Percentiles rank a stretch among this genome's conserved stretches.
These are phyloP conservation scores for Rheum nobile DNA, from an alignment of 148 eudicot genomes.

Conservation along the genomic window DNA sequence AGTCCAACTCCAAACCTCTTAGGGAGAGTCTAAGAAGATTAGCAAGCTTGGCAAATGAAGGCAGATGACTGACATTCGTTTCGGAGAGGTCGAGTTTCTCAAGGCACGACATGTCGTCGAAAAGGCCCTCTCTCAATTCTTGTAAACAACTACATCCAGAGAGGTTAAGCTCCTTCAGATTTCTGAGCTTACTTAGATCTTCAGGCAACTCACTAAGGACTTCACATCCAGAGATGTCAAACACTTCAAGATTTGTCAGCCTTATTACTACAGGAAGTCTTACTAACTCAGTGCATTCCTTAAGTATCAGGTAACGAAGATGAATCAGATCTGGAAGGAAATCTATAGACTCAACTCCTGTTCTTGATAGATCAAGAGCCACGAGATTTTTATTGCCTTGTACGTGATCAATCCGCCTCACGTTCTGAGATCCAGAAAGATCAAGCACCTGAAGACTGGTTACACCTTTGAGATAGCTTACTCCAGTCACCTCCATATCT, in stretches of 20 bases:
- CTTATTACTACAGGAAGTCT: background rate
- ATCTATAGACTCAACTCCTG: background rate
- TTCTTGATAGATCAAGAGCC: background rate
- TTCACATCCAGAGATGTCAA: background rate
- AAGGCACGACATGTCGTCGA: background rate
- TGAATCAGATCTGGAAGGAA: background rate
- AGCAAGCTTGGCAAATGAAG: background rate
- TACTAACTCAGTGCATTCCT: background rate
- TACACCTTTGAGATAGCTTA: background rate
- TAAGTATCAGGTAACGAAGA: background rate
- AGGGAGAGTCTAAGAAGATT: background rate
- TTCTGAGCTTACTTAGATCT: background rate
- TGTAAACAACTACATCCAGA: background rate
- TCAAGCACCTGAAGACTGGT: conserved; percentile 2
- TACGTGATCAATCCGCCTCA: conserved; percentile 1
- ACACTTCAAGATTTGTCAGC: conserved; percentile 3
- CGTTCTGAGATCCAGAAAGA: background rate
- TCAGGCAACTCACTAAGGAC: background rate
- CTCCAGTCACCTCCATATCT: background rate
- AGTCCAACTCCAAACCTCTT: background rate
- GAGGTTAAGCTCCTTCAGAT: background rate
- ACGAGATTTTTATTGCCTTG: background rate
- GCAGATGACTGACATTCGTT: background rate
- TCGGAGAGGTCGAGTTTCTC: background rate
- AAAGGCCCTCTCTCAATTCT: background rate